phyloP scores from a whole-genome alignment of 2,329 filamentous ascomycete genomes.

The Ceratocystis lukuohia region DNA sequence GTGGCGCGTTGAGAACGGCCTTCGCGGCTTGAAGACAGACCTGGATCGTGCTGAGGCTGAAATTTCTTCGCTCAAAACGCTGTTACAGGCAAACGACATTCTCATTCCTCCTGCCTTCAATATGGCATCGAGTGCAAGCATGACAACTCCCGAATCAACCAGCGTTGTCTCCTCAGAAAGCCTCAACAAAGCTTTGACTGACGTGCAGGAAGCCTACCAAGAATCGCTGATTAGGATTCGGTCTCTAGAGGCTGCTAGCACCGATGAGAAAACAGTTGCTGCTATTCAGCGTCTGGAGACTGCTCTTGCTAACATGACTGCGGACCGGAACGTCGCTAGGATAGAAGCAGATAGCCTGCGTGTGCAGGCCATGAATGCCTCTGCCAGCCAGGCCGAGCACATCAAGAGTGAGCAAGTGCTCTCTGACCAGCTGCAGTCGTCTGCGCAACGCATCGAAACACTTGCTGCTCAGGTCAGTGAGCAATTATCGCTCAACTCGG shows the following conservation, averaged over 20 bases:
- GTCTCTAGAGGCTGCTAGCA: slow-evolving; percentile 42
- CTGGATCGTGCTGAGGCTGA: slow-evolving; percentile 91
- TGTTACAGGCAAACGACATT: slow-evolving; percentile 75
- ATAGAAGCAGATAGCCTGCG: slow-evolving; percentile 50
- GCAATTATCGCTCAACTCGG: slow-evolving; percentile 66
- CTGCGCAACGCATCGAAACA: slow-evolving; percentile 64
- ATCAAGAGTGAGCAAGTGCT: slow-evolving; percentile 50
- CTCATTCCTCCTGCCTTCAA: slow-evolving; percentile 50
- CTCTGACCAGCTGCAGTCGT: slow-evolving; percentile 56
- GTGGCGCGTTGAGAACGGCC: slow-evolving; percentile 86
- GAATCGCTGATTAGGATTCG: slow-evolving; percentile 55
- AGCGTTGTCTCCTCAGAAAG: slow-evolving; percentile 50
- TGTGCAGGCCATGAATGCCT: slow-evolving; percentile 45
- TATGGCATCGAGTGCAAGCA: slow-evolving; percentile 28
- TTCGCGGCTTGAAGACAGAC: slow-evolving; percentile 86
- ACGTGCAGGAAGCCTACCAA: slow-evolving; percentile 58
- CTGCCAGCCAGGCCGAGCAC: slow-evolving; percentile 41
- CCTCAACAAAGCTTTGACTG: slow-evolving; percentile 58
- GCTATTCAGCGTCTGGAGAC: slow-evolving; percentile 54
- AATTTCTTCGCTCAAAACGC: slow-evolving; percentile 63
- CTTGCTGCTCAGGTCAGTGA: slow-evolving; percentile 65
- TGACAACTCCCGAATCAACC: slow-evolving; percentile 22
- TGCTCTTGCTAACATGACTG: slow-evolving; percentile 54
- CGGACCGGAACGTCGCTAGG: slow-evolving; percentile 58
- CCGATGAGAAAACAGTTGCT: slow-evolving; percentile 46